A percentile compares a stretch with the other conserved stretches of the same genome.
Conservation (phyloP, 169 alveolate species). For the Babesia ovata region DNA sequence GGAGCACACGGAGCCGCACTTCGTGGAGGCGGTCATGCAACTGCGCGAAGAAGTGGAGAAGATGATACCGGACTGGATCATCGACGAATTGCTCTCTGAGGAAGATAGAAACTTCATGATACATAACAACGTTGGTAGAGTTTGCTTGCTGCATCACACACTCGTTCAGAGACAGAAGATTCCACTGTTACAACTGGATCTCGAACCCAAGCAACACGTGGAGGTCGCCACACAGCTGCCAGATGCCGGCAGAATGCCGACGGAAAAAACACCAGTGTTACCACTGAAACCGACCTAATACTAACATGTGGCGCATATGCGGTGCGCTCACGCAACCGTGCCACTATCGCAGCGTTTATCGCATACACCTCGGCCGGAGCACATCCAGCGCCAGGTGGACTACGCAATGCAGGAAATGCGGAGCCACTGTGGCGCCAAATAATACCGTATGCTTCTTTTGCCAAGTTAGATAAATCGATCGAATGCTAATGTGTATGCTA, state of each 20-base stretch:
- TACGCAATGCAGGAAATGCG: constrained; percentile 42
- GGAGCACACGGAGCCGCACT: constrained; percentile 30
- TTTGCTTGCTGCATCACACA: neutral
- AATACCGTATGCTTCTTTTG: constrained; percentile 51
- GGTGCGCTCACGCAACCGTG: neutral
- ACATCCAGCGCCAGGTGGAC: neutral
- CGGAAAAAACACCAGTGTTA: neutral
- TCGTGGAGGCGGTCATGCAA: constrained; percentile 71
- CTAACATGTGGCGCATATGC: constrained; percentile 5
- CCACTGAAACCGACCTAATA: neutral
- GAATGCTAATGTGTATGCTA: constrained; percentile 1
- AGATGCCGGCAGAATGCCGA: neutral
- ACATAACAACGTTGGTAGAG: constrained; percentile 50
- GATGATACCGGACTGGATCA: constrained; percentile 76
- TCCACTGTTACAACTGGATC: constrained; percentile 45
- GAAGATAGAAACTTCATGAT: constrained; percentile 45
- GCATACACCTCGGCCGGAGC: neutral
- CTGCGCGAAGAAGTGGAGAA: constrained; percentile 68
- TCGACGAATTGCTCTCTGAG: constrained; percentile 69
- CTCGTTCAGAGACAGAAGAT: constrained; percentile 25
- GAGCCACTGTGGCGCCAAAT: neutral
- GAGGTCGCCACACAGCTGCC: constrained; percentile 25
- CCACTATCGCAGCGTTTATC: constrained; percentile 7
- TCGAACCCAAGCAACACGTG: constrained; percentile 12
- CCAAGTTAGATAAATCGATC: constrained; percentile 8